Conservation (phyloP, 306 rosid genomes). For the Macrotyloma uniflorum region DNA sequence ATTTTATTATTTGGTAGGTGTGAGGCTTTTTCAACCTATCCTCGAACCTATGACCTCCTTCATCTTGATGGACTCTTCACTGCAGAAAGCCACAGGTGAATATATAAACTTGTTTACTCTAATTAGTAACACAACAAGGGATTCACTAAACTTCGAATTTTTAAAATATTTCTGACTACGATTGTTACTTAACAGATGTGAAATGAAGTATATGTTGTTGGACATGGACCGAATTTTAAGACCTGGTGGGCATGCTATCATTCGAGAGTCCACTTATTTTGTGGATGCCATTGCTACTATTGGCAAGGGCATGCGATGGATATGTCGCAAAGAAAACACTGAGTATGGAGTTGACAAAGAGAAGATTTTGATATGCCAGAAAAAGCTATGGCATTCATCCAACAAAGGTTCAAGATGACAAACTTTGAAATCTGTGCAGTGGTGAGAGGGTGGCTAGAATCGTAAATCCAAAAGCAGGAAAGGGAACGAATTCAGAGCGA, state of each 20-base stretch:
- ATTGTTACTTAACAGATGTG: slow-evolving; percentile 65
- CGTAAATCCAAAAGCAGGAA: slow-evolving; percentile 42
- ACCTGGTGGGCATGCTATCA: slow-evolving; percentile 71
- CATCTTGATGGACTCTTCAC: slow-evolving; percentile 93
- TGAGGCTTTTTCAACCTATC: slow-evolving; percentile 97
- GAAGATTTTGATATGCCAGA: slow-evolving; percentile 91
- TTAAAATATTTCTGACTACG: slow-evolving; percentile 29
- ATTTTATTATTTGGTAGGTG: slow-evolving; percentile 67
- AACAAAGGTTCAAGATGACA: slow-evolving; percentile 58
- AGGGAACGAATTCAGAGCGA: slow-evolving; percentile 53
- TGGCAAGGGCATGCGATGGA: slow-evolving; percentile 83
- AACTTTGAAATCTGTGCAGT: slow-evolving; percentile 26
- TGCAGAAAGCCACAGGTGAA: slow-evolving; percentile 91
- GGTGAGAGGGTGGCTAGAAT: slow-evolving; percentile 34
- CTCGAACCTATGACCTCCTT: slow-evolving; percentile 94
- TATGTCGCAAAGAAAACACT: slow-evolving; percentile 73
- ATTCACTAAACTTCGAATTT: neutral
- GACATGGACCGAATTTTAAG: slow-evolving; percentile 96
- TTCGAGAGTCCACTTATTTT: slow-evolving; percentile 80
- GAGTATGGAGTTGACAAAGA: slow-evolving; percentile 73
- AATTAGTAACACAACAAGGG: neutral
- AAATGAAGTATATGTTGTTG: slow-evolving; percentile 82
- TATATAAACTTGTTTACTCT: slow-evolving; percentile 4
- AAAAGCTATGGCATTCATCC: slow-evolving; percentile 85
- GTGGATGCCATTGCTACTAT: slow-evolving; percentile 71